A percentile compares a stretch with the other conserved stretches of the same genome.
phyloP scores from a whole-genome alignment of 306 rosid species.

The Ochetophila trinervis region DNA sequence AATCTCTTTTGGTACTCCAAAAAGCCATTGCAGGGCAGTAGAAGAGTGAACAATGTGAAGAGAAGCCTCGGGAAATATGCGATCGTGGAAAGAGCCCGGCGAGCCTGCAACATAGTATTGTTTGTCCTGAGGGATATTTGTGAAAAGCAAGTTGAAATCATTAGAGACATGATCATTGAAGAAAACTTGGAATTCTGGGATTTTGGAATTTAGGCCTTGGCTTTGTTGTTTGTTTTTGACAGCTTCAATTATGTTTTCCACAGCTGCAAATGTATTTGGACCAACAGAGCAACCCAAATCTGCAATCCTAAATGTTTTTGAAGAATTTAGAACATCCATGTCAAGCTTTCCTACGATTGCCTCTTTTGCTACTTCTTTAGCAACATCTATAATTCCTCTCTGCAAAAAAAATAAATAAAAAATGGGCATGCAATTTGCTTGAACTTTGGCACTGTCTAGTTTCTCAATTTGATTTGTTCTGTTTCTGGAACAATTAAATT shows the following conservation, averaged over 20 bases:
- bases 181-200: conserved; percentile 31
- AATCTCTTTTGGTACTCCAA: conserved; percentile 20
- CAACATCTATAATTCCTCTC: neutral
- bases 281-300: conserved; percentile 42
- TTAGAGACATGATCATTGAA: conserved; percentile 34
- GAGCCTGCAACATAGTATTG: conserved; percentile 23
- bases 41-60: conserved; percentile 30
- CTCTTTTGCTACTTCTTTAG: neutral
- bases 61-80: conserved; percentile 27
- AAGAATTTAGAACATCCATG: neutral
- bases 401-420: too few relatives aligned
- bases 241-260: conserved; percentile 28
- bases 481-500: too few relatives aligned
- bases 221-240: conserved; percentile 10
- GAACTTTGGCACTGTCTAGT: too few relatives aligned
- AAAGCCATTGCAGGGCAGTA: conserved; percentile 35
- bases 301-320: too few relatives aligned
- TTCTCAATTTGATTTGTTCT: too few relatives aligned
- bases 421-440: too few relatives aligned
- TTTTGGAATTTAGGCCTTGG: neutral
- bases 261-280: conserved; percentile 32
- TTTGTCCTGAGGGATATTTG: conserved; percentile 11
- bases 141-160: conserved; percentile 40
- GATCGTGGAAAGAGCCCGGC: conserved; percentile 34
- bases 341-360: neutral